Percentiles rank a stretch among this genome's conserved stretches.
These are phyloP conservation scores for Perkinsus chesapeaki DNA, from an alignment of 169 alveolate species.

Conservation along the genomic window DNA sequence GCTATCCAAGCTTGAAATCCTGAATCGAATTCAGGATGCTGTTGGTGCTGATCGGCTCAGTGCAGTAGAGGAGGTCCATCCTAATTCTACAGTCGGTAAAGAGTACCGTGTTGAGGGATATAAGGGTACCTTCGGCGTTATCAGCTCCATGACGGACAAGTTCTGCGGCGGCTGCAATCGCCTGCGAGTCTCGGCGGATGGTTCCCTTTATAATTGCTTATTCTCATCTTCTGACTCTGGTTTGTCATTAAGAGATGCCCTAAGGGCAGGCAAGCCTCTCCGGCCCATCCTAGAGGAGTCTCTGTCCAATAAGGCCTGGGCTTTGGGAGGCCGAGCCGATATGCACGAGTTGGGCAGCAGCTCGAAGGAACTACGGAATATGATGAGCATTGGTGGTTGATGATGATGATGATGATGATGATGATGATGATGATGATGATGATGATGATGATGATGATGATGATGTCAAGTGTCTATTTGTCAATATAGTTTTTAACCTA, in stretches of 20 bases:
- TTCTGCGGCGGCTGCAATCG: slow-evolving; percentile 49
- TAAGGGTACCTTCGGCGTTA: slow-evolving; percentile 42
- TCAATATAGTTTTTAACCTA: too few relatives aligned
- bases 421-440: too few relatives aligned
- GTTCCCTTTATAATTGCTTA: neutral
- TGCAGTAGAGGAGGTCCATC: slow-evolving; percentile 12
- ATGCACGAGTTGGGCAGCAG: neutral
- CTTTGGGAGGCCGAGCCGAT: neutral
- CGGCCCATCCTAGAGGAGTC: neutral
- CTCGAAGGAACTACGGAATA: neutral
- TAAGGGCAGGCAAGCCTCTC: neutral
- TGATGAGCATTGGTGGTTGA: neutral
- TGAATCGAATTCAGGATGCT: slow-evolving; percentile 15
- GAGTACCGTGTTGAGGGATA: slow-evolving; percentile 27
- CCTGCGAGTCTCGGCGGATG: slow-evolving; percentile 46
- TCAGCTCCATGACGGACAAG: slow-evolving; percentile 40
- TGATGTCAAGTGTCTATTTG: too few relatives aligned
- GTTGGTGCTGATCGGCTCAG: neutral
- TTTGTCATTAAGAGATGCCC: neutral
- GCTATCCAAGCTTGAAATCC: slow-evolving; percentile 26
- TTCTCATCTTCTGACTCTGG: neutral
- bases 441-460: too few relatives aligned
- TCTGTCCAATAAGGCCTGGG: neutral
- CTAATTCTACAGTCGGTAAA: slow-evolving; percentile 15
- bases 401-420: neutral